Evolutionary conservation across 441 rosid genomes (phyloP), one percentile per base, ranked within the genome.

Genomic region (Aquilaria agallochum): DNA sequence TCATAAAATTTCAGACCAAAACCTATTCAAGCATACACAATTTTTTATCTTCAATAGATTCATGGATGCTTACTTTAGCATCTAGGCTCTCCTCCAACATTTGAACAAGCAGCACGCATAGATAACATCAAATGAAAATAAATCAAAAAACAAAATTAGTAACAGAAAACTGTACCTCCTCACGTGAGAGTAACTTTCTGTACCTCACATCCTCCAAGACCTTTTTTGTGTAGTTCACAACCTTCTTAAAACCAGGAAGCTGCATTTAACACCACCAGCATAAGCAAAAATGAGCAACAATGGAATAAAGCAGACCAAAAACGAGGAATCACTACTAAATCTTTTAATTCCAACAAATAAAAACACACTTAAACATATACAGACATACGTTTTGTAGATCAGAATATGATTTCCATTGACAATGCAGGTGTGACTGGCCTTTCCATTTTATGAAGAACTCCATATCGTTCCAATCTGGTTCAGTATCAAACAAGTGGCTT

Each of bases 381-480:
- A 65, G n/a, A 66, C 88, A 68, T 87, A 95, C 99, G 83, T 87
- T 87, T 79, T 95, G 98, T 60, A 95, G 74, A 63, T 95, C 94
- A 49, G 79, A 63, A 63, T 92, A 74, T 44, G 96, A 77, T 77
- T 90, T 95, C 99, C 99, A 95, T 78, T 85, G 97, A 72, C 97
- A 95, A 65, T 95, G 99, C 78, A 95, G 80, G 72, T 95, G 99
- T 32, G 99, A 95, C 82, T 87, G 97, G 75, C 98, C 98, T 78
- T 95, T 95, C 99, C 98, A 95, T 83, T 95, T 95, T 63, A 95
- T 92, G 69, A 90, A 79, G 79, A 92, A 90, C 75, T 92, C 99
- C 81, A 90, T 83, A 52, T 84, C 85, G 66, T 86, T 82, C 98
- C 96, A 95, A 78, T 92, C 91, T 52, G 90, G 83, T 69, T 81